These are phyloP conservation scores for Trichosporon asahii DNA, from an alignment of 1,284 basidiomycete species.

Conservation along the genomic window DNA sequence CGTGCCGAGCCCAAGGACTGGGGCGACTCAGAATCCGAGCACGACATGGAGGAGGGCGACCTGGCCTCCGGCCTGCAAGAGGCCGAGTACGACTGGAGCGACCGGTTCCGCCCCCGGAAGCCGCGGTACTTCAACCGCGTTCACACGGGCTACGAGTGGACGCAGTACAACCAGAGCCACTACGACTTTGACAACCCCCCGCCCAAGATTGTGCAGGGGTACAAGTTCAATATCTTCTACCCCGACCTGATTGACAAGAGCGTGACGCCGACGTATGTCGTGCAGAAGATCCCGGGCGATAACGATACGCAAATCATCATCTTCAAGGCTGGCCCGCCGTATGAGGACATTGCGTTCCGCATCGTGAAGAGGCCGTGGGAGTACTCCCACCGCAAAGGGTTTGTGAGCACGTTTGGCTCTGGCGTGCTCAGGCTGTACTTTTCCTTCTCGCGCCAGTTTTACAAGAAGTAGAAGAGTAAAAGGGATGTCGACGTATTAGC, in stretches of 20 bases:
- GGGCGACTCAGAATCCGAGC: conserved; percentile 61
- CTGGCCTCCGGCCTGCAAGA: conserved; percentile 66
- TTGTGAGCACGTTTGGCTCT: conserved; percentile 58
- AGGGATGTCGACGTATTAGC: background rate
- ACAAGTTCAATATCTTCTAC: conserved; percentile 68
- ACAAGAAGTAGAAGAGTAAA: background rate
- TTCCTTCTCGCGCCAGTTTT: conserved; percentile 2
- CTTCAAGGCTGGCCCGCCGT: conserved; percentile 95
- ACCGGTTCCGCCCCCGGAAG: conserved; percentile 97
- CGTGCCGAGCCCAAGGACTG: conserved; percentile 38
- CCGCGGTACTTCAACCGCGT: conserved; percentile 99
- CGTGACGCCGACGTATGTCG: conserved; percentile 91
- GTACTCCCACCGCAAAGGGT: conserved; percentile 71
- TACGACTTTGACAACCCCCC: conserved; percentile 98
- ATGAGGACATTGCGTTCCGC: conserved; percentile 97
- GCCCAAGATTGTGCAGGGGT: conserved; percentile 96
- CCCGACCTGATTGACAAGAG: conserved; percentile 69
- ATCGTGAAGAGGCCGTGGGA: conserved; percentile 99
- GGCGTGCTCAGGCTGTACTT: conserved; percentile 51
- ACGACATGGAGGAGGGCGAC: conserved; percentile 61
- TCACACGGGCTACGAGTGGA: conserved; percentile 99
- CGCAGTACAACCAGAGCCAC: conserved; percentile 98
- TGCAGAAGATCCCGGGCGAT: conserved; percentile 85
- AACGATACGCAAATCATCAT: conserved; percentile 90
- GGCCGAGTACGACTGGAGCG: conserved; percentile 88